Base-by-base conservation (phyloP, 1,284 basidiomycete species). In the Ganoderma lucidum region DNA sequence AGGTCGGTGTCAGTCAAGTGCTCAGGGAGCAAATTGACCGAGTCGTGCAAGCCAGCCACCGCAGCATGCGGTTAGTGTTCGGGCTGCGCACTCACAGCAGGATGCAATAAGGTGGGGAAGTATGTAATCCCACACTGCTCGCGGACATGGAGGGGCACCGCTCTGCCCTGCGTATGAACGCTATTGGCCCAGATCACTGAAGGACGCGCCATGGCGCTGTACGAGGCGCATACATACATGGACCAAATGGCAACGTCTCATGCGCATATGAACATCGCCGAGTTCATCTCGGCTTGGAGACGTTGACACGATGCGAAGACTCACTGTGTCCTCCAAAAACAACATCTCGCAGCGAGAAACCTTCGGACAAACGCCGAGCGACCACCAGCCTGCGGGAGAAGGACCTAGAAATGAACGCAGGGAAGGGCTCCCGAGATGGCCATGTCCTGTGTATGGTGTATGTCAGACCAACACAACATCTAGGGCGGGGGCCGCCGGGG, bases 371-470 rank as follows among this genome's bases (percentile, higher is more conserved):
- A 6, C n/a, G 45, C 10, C 6, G 45, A 28, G 45, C n/a, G 45
- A 9, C n/a, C n/a, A n/a, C 1, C 23, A 2, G 9, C n/a, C 10
- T 28, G 12, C 23, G 23, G 48, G 23, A 28, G 48, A 51, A 28
- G 48, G 28, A 19, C 23, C 23, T 3, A 8, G 23, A n/a, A 3
- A 28, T 8, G 35, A 28, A 14, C 48, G 48, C 23, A 23, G 10
- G 10, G 12, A 51, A 10, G 19, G 6, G 23, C 8, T 51, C 23
- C 48, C 23, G 48, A 51, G 23, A 51, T 23, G 23, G 23, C 48
- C 48, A 51, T 51, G 23, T 51, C 48, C 48, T 51, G 48, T 28
- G 48, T 51, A 51, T 51, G 23, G 48, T 28, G 48, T 51, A 51
- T 51, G 23, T 28, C 4, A 23, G 23, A 35, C 9, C 48, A 51